Base-by-base conservation (phyloP, 164 flowering plant species). In the Magnolia officinalis region DNA sequence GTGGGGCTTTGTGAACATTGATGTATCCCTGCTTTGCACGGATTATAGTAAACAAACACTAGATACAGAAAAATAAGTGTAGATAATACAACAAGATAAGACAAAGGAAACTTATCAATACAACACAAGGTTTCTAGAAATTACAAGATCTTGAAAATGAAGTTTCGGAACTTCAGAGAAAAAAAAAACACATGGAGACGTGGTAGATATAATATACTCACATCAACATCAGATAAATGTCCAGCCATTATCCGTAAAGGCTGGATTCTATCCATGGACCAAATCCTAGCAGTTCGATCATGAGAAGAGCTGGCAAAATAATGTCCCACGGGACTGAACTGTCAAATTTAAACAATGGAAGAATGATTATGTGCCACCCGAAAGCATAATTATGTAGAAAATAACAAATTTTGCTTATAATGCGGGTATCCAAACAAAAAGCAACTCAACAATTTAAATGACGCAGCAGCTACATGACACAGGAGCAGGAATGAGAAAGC, bases 191-290 rank as follows among this genome's bases (percentile, higher is more conserved):
- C 45, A 37, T 37, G 45, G 45, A 37, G 55, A 10, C 1, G 5
- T 19, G 55, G 50, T 8, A 63, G 20, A 11, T 29, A 26, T 23
- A 63, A 63, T 65, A 19, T 45, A 81, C 98, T 89, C 80, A 96
- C 99, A 89, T 96, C 99, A 61, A 96, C 98, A 87, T 96, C 99
- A 80, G 99, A 96, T 76, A 96, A 82, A 82, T 96, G 99, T 21
- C 99, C 99, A 45, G 98, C 98, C 92, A 93, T 82, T 82, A 96
- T 93, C 70, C 98, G 87, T 55, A 96, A 72, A 77, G 99, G 99
- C 74, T 91, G 96, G 79, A 96, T 87, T 82, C 97, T 90, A 81
- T 96, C 98, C 96, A 96, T 87, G 50, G 98, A 91, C 99, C 99
- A 96, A 79, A 96, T 85, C 81, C 97, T 91, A 78, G 98, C 98